phyloP scores from a whole-genome alignment of 345 rosid genomes.

The Combretum micranthum region DNA sequence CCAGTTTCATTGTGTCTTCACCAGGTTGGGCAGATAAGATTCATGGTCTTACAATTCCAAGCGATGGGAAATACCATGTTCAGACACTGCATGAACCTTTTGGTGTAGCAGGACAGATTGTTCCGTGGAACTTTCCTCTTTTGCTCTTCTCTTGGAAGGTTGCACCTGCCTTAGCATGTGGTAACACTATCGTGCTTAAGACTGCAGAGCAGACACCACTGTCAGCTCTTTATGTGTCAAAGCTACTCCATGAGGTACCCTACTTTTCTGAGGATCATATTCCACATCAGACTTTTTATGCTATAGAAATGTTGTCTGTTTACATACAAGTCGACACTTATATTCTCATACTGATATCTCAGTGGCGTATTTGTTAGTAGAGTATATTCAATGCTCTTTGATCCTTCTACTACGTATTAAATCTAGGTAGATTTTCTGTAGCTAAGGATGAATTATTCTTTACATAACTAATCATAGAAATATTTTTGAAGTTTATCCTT shows the following conservation, averaged over 20 bases:
- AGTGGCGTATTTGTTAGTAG: too few relatives aligned
- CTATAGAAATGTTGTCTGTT: too few relatives aligned
- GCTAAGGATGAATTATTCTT: too few relatives aligned
- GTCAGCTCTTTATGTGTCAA: conserved; percentile 30
- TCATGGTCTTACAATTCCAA: conserved; percentile 24
- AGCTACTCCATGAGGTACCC: conserved; percentile 66
- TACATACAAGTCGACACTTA: too few relatives aligned
- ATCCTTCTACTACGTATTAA: too few relatives aligned
- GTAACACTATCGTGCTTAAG: conserved; percentile 23
- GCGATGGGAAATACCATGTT: conserved; percentile 18
- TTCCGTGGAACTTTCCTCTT: conserved; percentile 34
- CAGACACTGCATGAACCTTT: conserved; percentile 30
- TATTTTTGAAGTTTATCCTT: too few relatives aligned
- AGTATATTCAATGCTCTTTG: too few relatives aligned
- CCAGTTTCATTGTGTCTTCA: conserved; percentile 7
- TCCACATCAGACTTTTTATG: too few relatives aligned
- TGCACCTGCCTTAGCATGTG: conserved; percentile 28
- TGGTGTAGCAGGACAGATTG: conserved; percentile 25
- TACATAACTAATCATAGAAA: too few relatives aligned
- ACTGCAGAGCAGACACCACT: conserved; percentile 28
- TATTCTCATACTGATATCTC: too few relatives aligned
- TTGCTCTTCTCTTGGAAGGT: conserved; percentile 23
- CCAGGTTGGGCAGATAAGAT: conserved; percentile 27
- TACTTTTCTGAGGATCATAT: too few relatives aligned
- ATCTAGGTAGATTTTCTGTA: too few relatives aligned